Evolutionary conservation across 2,329 filamentous ascomycete species (phyloP).

Genomic region (Sarocladium kiliense): DNA sequence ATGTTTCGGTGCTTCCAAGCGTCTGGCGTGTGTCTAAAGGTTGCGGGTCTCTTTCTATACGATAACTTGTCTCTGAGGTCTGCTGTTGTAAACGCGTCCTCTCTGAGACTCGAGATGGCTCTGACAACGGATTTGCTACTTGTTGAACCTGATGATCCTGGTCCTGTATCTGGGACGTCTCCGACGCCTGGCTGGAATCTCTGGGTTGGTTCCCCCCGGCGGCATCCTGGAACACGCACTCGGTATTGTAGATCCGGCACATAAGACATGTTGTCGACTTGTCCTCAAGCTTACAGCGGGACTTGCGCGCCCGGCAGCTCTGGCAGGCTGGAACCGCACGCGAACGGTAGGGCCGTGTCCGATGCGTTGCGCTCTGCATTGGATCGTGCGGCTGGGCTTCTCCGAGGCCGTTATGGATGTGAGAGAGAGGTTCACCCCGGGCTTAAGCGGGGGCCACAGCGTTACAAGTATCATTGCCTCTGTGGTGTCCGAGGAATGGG

Average conservation of each 20-base stretch:
- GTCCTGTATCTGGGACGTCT: not conserved
- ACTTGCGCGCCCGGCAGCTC: conserved; percentile 55
- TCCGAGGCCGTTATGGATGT: not conserved
- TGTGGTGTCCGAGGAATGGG: not conserved
- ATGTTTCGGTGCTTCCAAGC: not conserved
- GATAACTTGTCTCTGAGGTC: not conserved
- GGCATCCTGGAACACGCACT: conserved; percentile 46
- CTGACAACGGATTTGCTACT: not conserved
- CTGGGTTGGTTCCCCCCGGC: not conserved
- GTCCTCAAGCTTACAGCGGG: conserved; percentile 53
- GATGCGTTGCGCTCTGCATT: not conserved
- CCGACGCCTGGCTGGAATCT: not conserved
- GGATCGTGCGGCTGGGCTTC: not conserved
- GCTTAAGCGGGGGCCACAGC: too few species aligned
- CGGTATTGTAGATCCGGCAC: conserved; percentile 52
- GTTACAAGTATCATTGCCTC: not conserved
- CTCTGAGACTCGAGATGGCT: not conserved
- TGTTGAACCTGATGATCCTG: not conserved
- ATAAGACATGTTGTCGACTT: conserved; percentile 48
- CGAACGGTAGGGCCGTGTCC: conserved; percentile 49
- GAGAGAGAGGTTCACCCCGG: not conserved
- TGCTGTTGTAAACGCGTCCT: not conserved
- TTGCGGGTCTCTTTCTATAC: not conserved
- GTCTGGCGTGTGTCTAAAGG: not conserved
- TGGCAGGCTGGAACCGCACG: conserved; percentile 57